Base-by-base conservation (phyloP, 495 filamentous ascomycete species). In the Saxophila tyrrhenica region DNA sequence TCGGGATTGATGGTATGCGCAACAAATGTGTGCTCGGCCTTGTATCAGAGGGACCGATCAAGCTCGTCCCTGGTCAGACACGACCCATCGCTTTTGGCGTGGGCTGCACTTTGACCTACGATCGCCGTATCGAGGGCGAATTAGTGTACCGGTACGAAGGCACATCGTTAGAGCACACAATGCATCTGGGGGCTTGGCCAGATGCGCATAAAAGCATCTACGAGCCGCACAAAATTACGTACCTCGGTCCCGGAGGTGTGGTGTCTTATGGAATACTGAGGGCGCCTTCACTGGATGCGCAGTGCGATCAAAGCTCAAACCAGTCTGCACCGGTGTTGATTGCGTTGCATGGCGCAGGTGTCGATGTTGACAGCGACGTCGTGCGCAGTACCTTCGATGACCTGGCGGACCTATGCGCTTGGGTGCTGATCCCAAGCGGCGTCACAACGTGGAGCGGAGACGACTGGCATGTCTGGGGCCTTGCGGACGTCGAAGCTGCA, bases 391-490 rank as follows among this genome's bases (percentile, higher is more conserved):
- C 73, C 48, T 63, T 82, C 29, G 71, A 78, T 61, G 61, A 63
- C 29, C 65, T 75, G 2, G 69, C 75, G 5, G 72, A 80, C 50
- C 62, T 80, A 29, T 77, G 73, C 56, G 70, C 77, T 2, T 83
- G 77, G 78, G 60, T 74, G 24, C 52, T 82, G n/a, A 72, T 81
- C 55, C 79, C 79, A 19, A 76, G 70, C 9, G 80, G 79, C 35
- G 75, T 76, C 19, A 82, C 78, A 21, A 66, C 78, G 16, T 83
- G 80, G 79, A 78, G 75, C 59, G 73, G 75, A 38, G 79, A 82
- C 64, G 80, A 83, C 61, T 82, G 79, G 79, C 79, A 76, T 76
- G 67, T 59, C 3, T 83, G 79, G 78, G 79, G 79, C 0, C 72
- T 75, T 58, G 67, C 74, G 20, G 79, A 82, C 65, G 70, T 75